Evolutionary conservation across 768 basidiomycete genomes (phyloP), one percentile per base, ranked within the genome.

Genomic region (Phlebiopsis gigantea): DNA sequence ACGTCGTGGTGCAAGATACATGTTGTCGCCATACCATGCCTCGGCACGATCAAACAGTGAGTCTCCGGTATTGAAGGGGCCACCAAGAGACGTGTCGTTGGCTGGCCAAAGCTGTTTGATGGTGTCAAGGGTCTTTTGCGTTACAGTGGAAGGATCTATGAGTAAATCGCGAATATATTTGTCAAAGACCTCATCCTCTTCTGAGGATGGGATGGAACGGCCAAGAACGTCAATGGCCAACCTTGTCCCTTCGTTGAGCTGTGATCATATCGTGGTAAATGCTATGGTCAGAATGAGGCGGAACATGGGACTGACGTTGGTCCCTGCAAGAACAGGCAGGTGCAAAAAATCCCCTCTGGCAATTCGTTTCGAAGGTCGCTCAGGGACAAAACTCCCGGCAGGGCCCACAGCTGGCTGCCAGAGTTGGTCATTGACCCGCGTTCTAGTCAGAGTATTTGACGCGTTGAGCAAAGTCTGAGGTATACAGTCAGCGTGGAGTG

Each of bases 11-110:
- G 77, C 72, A 29, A 84, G 68, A 64, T 74, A 85, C 79, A 83
- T 83, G 52, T 74, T 69, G 58, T 80, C 81, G 0, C 79, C 79
- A 60, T 84, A 85, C 78, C 79, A 85, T 0, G 82, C 72, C 45
- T 68, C 77, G 0, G 73, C 78, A 45, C 83, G 67, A 61, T 85
- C 83, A 54, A 80, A 85, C 6, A 85, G 69, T 8, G 77, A 78
- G 63, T 85, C 81, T 0, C 83, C 82, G 0, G 81, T 85, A 55
- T 79, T 77, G 70, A 82, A 84, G 0, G 77, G 73, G 0, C 76
- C 77, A 2, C 82, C 81, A 3, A 75, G 65, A 2, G 72, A 63
- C 2, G 75, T 69, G 50, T 79, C 77, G 49, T 83, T 77, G 0
- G 77, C 77, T 0, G 80, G 79, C 34, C 73, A 85, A 9, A 79